Evolutionary conservation across 371 early-diverging fungal species (phyloP), one percentile per base, ranked within the genome.

Genomic region (Sporodiniella umbellata): DNA sequence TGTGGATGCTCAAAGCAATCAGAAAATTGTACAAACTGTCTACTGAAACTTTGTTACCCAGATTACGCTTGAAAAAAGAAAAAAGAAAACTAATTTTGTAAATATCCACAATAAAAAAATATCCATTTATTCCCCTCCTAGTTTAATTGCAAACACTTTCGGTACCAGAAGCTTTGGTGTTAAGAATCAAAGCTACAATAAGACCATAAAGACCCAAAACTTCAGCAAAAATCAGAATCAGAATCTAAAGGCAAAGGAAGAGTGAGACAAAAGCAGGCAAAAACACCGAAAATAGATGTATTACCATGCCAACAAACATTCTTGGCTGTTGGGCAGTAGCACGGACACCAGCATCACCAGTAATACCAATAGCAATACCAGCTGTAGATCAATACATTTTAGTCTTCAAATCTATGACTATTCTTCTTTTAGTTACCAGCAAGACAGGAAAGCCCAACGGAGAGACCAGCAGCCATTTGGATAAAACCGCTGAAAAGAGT

Each of bases 221-320:
- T 86, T 97, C 96, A 58, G 98, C 96, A 67, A 96, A 97, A 88
- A 97, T 96, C 48, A 97, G 84, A 50, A 97, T 94, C 61, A 96
- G 78, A 46, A 72, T 62, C 72, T 62, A 60, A n/a, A n/a, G n/a
- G n/a, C n/a, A 18, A 50, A 33, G n/a, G 18, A 7, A 0, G 8
- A n/a, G 14, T 37, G 18, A 43, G 56, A 50, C 15, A 39, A 57
- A 8, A n/a, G n/a, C 14, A n/a, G 7, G n/a, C 7, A 15, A 11
- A 8, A 14, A 14, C 18, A 15, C 18, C 33, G 17, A 15, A 8
- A 38, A 1, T 1, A 0, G 7, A 8, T 31, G 8, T 44, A 49
- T 33, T 42, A 88, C 90, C 87, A 83, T 86, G 56, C 90, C 88
- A 40, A 97, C 96, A 75, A 92, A 97, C 57, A 96, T 80, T 60